Base-by-base conservation (phyloP, 2,329 filamentous ascomycete genomes). In the Pseudopyricularia cyperi region DNA sequence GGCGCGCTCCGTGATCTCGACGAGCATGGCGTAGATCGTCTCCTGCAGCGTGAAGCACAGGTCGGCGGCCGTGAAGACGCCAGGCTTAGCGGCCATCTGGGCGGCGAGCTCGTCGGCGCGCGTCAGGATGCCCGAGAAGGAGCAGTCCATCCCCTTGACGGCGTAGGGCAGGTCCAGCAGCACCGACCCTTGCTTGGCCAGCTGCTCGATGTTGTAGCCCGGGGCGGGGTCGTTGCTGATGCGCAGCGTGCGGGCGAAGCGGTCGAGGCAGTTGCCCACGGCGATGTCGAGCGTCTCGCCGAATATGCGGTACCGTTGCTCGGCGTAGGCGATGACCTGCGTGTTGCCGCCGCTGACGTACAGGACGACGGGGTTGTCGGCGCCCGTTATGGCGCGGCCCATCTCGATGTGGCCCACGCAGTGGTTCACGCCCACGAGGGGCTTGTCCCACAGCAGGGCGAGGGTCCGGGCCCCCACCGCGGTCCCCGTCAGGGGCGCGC, bases 401-500 rank as follows among this genome's bases (percentile, higher is more conserved):
- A 98, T 98, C 72, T 98, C 93, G 62, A 98, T 97, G 68, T 98
- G 93, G 44, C 93, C 93, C 48, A 98, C 87, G 68, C 93, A 98
- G 70, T 98, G 93, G 69, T 98, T 98, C 26, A 98, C 93, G 24
- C 89, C 91, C 3, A 98, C 84, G 35, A 98, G 74, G n/a, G 86
- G 82, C 67, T 88, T 89, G 51, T 73, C 76, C 93, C 93, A 98
- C 15, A 98, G 76, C 54, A 95, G 71, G 42, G 81, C 76, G 32
- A 97, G 72, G 56, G 87, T 88, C 55, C 93, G 79, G 19, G 90
- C 93, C 1, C 28, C 90, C 34, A 97, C 73, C 32, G 91, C 91
- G 14, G 95, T 89, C 55, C 83, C 83, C 56, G 90, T 86, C 28
- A 98, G 74, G 7, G 93, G 93, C 37, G 89, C 91, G 54, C 93